Evolutionary conservation across 768 basidiomycete genomes (phyloP), one percentile per base, ranked within the genome.

Genomic region (Podaxis sp.): DNA sequence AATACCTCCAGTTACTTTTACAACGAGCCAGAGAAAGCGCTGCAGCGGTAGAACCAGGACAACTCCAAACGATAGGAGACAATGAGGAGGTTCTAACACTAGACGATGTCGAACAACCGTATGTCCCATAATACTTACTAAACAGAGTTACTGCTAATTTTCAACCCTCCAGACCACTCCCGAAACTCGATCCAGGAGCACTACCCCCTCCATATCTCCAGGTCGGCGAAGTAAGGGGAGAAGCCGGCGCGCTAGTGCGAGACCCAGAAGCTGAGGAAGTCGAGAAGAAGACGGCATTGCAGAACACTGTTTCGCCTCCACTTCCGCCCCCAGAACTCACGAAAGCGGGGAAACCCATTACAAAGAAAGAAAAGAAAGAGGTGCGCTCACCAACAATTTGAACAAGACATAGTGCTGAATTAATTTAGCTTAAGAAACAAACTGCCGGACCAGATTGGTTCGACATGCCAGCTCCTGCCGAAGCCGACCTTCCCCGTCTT

Each of bases 361-460:
- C 89, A 13, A 92, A 86, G 71, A 89, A 81, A 66, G 80, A 91
- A 72, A 82, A 79, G 73, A 91, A 88, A 74, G 87, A 84, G 66
- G 91, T 92, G 67, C 50, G 82, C 22, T 58, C 7, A 13, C 30
- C 11, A 13, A 48, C 30, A 46, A 30, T 12, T 66, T 61, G n/a
- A 3, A 11, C 41, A 11, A 46, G 22, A 41, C 30, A 22, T 26
- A 26, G 44, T 28, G 17, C 60, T 57, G 7, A 46, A 17, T n/a
- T 11, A 20, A 49, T 54, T 36, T 54, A 95, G 93, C 70, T 88
- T 50, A 87, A 83, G 71, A 83, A 82, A 30, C 81, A 83, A 67
- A 95, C 92, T 0, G 84, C 93, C 4, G 93, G 94, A 0, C 82
- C 86, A 50, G 82, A 84, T 60, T 96, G 94, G 93, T 95, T 93